A percentile compares a stretch with the other conserved stretches of the same genome.
phyloP scores from a whole-genome alignment of 2,329 filamentous ascomycete genomes.

The Aspergillus unguis region DNA sequence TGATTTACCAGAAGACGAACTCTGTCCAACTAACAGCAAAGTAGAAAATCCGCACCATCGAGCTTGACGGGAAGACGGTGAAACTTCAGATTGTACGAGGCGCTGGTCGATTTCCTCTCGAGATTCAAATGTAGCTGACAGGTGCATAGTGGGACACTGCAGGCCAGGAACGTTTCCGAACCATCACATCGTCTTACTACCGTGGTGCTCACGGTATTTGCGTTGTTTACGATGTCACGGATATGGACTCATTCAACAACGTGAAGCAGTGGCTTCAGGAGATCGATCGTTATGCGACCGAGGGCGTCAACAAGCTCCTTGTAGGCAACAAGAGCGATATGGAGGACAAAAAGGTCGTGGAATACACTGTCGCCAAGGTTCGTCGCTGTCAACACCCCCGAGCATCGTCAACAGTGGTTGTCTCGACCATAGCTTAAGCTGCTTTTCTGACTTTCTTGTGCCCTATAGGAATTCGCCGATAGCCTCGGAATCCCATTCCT shows the following conservation, averaged over 20 bases:
- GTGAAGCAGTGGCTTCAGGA: constrained; percentile 99
- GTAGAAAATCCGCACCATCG: constrained; percentile 99
- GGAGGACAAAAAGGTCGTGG: constrained; percentile 99
- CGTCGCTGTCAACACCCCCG: constrained; percentile 24
- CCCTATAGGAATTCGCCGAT: constrained; percentile 89
- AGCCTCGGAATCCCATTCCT: constrained; percentile 98
- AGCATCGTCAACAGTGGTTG: neutral
- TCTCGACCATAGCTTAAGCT: too few species aligned
- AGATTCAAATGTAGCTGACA: constrained; percentile 13
- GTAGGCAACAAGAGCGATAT: constrained; percentile 99
- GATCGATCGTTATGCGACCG: constrained; percentile 97
- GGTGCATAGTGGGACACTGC: constrained; percentile 88
- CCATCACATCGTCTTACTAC: constrained; percentile 99
- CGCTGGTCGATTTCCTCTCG: neutral
- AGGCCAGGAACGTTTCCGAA: constrained; percentile 98
- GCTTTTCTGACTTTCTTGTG: constrained; percentile 8
- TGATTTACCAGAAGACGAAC: too few species aligned
- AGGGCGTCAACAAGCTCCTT: constrained; percentile 98
- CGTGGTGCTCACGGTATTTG: constrained; percentile 98
- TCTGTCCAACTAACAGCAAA: constrained; percentile 22
- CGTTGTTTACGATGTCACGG: constrained; percentile 99
- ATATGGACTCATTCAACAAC: constrained; percentile 99
- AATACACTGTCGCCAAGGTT: constrained; percentile 99
- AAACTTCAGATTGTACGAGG: constrained; percentile 93
- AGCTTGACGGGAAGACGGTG: constrained; percentile 98